These are phyloP conservation scores for Hymenoscyphus fraxineus DNA, from an alignment of 2,329 filamentous ascomycete species.

Conservation along the genomic window DNA sequence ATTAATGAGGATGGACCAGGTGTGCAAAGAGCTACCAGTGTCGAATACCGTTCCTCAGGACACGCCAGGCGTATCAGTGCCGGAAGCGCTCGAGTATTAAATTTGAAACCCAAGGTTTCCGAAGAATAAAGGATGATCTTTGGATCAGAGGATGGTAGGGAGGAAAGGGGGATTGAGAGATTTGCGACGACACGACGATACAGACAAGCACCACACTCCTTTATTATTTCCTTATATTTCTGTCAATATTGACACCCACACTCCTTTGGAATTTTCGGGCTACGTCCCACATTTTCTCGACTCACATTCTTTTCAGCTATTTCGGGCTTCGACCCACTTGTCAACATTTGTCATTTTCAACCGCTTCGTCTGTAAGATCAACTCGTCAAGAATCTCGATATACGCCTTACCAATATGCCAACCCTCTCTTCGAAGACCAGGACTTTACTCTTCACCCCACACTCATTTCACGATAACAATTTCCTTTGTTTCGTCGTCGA, in stretches of 20 bases:
- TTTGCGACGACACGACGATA: constrained; percentile 21
- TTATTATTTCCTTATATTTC: constrained; percentile 27
- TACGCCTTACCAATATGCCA: constrained; percentile 6
- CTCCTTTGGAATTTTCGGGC: constrained; percentile 31
- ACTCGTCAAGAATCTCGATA: constrained; percentile 1
- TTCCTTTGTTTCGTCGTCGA: constrained; percentile 14
- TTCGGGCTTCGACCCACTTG: constrained; percentile 20
- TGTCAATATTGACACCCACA: constrained; percentile 31
- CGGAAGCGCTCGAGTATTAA: constrained; percentile 71
- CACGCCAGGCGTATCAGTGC: constrained; percentile 72
- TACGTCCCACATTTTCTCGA: constrained; percentile 25
- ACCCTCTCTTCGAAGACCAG: neutral
- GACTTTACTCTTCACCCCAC: neutral
- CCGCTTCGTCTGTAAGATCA: constrained; percentile 22
- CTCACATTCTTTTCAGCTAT: constrained; percentile 29
- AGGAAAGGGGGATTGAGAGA: constrained; percentile 10
- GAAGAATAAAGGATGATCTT: constrained; percentile 44
- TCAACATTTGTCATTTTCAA: constrained; percentile 17
- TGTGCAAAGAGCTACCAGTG: constrained; percentile 64
- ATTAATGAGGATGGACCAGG: constrained; percentile 22
- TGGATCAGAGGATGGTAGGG: constrained; percentile 17
- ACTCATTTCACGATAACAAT: constrained; percentile 9
- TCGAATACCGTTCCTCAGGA: constrained; percentile 53
- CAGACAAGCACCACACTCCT: constrained; percentile 34
- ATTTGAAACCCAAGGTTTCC: constrained; percentile 57